Conservation (phyloP, 176 grass and related monocot genomes). For the Areca catechu region DNA sequence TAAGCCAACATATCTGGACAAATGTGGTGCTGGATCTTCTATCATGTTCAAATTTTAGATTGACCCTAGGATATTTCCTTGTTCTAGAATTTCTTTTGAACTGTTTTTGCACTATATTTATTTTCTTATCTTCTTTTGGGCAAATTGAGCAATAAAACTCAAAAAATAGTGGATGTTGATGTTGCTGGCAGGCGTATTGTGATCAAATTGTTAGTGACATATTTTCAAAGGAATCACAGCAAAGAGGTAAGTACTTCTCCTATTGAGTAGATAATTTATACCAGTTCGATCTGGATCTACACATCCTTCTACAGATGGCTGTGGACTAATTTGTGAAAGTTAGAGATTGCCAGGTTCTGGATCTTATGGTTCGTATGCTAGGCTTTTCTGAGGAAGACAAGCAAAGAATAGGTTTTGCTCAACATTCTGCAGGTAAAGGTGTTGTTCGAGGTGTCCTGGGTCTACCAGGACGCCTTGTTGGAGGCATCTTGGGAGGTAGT, state of each 20-base stretch:
- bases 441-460: constrained; percentile 82
- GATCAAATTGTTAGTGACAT: constrained; percentile 83
- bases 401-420: constrained; percentile 76
- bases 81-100: too few relatives aligned
- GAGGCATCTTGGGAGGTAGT: constrained; percentile 58
- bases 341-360: constrained; percentile 46
- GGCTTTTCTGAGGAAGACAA: constrained; percentile 96
- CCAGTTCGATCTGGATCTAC: too few relatives aligned
- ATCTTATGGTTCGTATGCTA: constrained; percentile 93
- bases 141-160: background rate
- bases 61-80: too few relatives aligned
- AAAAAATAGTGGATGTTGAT: constrained; percentile 7
- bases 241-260: constrained; percentile 53
- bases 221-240: constrained; percentile 89
- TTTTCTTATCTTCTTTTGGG: too few relatives aligned
- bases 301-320: background rate
- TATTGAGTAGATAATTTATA: too few relatives aligned
- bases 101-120: too few relatives aligned
- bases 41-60: too few relatives aligned
- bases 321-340: constrained; percentile 2
- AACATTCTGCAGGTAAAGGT: constrained; percentile 61
- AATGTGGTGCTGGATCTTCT: too few relatives aligned
- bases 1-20: too few relatives aligned
- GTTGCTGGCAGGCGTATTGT: constrained; percentile 67
- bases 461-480: constrained; percentile 66